Evolutionary conservation across 148 eudicot genomes (phyloP).

Genomic region (Chenopodium album): DNA sequence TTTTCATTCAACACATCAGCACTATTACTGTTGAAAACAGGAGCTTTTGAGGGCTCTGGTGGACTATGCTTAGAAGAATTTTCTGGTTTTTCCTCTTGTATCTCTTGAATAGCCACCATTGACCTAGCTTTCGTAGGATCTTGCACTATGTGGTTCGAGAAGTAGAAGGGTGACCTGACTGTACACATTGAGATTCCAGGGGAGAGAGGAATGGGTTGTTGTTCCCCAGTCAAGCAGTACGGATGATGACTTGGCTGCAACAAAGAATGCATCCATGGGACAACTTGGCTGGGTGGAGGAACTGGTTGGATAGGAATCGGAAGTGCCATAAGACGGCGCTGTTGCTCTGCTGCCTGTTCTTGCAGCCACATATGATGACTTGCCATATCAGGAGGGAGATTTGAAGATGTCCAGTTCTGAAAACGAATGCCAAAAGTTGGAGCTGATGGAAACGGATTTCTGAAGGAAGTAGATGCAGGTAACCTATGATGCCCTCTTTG

Average conservation of each 20-base stretch:
- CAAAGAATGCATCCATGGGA: slow-evolving; percentile 39
- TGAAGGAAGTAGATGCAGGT: slow-evolving; percentile 15
- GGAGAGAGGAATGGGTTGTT: slow-evolving; percentile 16
- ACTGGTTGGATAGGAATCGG: slow-evolving; percentile 33
- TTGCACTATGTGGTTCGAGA: slow-evolving; percentile 25
- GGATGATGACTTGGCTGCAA: slow-evolving; percentile 32
- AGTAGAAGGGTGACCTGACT: slow-evolving; percentile 25
- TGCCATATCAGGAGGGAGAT: slow-evolving; percentile 40
- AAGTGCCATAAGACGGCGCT: slow-evolving; percentile 37
- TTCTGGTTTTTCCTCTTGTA: slow-evolving; percentile 29
- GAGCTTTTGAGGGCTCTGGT: slow-evolving; percentile 11
- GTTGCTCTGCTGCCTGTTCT: slow-evolving; percentile 43
- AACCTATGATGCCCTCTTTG: slow-evolving; percentile 19
- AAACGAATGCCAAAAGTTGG: slow-evolving; percentile 22
- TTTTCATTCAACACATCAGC: slow-evolving; percentile 22
- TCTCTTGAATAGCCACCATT: slow-evolving; percentile 46
- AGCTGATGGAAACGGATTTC: slow-evolving; percentile 15
- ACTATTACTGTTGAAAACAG: background rate
- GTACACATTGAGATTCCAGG: slow-evolving; percentile 12
- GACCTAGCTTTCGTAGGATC: slow-evolving; percentile 27
- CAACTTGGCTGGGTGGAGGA: slow-evolving; percentile 30
- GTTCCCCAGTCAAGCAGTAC: slow-evolving; percentile 23
- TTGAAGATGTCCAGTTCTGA: slow-evolving; percentile 37
- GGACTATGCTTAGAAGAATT: slow-evolving; percentile 23
- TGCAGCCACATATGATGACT: slow-evolving; percentile 52